These are phyloP conservation scores for Trichoderma atrobrunneum DNA, from an alignment of 2,329 filamentous ascomycete genomes.

Conservation along the genomic window DNA sequence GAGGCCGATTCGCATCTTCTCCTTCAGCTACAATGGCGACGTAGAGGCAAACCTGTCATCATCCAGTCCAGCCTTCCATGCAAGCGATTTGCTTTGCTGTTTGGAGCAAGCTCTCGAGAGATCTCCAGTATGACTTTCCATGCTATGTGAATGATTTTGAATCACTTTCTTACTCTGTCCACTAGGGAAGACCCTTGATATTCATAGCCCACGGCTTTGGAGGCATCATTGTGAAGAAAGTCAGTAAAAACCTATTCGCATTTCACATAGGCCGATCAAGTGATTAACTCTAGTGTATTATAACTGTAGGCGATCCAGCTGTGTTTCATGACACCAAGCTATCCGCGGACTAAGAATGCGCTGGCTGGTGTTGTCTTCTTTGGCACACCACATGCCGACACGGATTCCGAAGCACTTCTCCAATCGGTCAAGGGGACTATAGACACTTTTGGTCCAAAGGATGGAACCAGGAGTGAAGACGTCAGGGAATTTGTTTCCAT, in stretches of 20 bases:
- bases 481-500: slow-evolving; percentile 25
- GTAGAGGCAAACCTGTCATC: slow-evolving; percentile 26
- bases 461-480: slow-evolving; percentile 18
- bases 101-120: slow-evolving; percentile 21
- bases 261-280: neutral
- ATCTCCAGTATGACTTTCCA: slow-evolving; percentile 15
- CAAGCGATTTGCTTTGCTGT: slow-evolving; percentile 24
- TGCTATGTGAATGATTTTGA: neutral
- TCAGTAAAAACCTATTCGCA: neutral
- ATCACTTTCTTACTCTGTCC: neutral
- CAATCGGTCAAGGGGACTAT: slow-evolving; percentile 23
- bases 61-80: slow-evolving; percentile 27
- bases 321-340: slow-evolving; percentile 2
- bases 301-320: slow-evolving; percentile 18
- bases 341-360: slow-evolving; percentile 18
- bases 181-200: slow-evolving; percentile 23
- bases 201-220: slow-evolving; percentile 29
- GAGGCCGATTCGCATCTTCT: slow-evolving; percentile 23
- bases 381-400: slow-evolving; percentile 26
- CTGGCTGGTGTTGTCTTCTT: slow-evolving; percentile 24
- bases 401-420: slow-evolving; percentile 24
- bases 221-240: slow-evolving; percentile 28
- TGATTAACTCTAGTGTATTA: neutral
- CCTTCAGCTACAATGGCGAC: slow-evolving; percentile 27
- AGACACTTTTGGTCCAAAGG: neutral